These are phyloP conservation scores for Penicillium sp. DNA, from an alignment of 2,329 filamentous ascomycete genomes.

Conservation along the genomic window DNA sequence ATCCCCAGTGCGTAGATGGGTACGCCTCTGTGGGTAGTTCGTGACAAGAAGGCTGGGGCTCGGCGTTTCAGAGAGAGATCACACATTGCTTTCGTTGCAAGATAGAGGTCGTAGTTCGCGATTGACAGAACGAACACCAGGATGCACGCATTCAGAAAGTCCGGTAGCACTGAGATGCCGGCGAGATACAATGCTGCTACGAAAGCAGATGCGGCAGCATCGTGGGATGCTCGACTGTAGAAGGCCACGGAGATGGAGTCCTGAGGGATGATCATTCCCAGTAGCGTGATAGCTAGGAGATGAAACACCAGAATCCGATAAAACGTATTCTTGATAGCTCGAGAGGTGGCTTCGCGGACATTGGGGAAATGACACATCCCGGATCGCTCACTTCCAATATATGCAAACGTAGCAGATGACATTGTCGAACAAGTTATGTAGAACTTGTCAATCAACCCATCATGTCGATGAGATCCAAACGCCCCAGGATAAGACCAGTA, in stretches of 20 bases:
- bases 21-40: slow-evolving; percentile 68
- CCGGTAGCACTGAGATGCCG: slow-evolving; percentile 62
- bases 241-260: slow-evolving; percentile 60
- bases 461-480: slow-evolving; percentile 47
- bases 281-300: slow-evolving; percentile 68
- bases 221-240: slow-evolving; percentile 39
- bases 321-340: slow-evolving; percentile 76
- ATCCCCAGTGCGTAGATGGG: slow-evolving; percentile 66
- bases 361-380: slow-evolving; percentile 77
- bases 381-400: slow-evolving; percentile 73
- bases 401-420: slow-evolving; percentile 75
- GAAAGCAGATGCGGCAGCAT: slow-evolving; percentile 67
- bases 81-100: slow-evolving; percentile 69
- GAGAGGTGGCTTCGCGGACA: slow-evolving; percentile 71
- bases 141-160: slow-evolving; percentile 72
- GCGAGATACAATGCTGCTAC: slow-evolving; percentile 69
- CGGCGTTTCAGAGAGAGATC: slow-evolving; percentile 71
- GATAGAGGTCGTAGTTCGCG: slow-evolving; percentile 74
- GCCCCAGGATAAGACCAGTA: slow-evolving; percentile 65
- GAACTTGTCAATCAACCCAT: slow-evolving; percentile 50
- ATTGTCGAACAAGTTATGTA: slow-evolving; percentile 68
- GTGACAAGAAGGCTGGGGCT: slow-evolving; percentile 69
- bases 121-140: slow-evolving; percentile 74
- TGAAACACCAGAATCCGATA: slow-evolving; percentile 82
- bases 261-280: slow-evolving; percentile 77